phyloP scores from a whole-genome alignment of 1,139 yeast species.

The Pichia sp. region DNA sequence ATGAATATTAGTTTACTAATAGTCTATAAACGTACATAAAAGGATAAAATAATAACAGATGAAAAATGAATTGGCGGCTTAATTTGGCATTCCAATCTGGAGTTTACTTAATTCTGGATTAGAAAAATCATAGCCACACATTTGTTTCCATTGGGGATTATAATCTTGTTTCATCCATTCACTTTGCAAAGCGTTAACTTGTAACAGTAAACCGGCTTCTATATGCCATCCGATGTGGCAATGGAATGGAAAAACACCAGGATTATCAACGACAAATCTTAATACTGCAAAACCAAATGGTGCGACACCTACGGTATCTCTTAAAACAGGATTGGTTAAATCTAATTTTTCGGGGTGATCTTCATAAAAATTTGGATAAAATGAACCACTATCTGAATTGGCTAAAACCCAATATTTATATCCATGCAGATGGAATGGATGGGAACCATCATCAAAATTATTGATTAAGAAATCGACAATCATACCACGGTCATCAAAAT shows the following conservation, averaged over 20 bases:
- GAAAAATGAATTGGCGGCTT: neutral
- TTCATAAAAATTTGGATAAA: constrained; percentile 39
- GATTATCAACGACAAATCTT: constrained; percentile 74
- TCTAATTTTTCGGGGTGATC: constrained; percentile 35
- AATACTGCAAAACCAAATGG: constrained; percentile 59
- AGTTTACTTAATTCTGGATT: constrained; percentile 4
- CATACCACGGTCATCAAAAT: constrained; percentile 16
- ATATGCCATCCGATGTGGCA: constrained; percentile 95
- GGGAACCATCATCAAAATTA: constrained; percentile 63
- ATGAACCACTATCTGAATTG: constrained; percentile 26
- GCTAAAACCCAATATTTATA: constrained; percentile 42
- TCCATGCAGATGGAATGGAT: constrained; percentile 74
- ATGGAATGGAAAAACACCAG: constrained; percentile 92
- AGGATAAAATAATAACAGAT: neutral
- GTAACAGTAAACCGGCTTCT: constrained; percentile 59
- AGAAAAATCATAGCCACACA: constrained; percentile 16
- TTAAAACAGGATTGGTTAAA: constrained; percentile 44
- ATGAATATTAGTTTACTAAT: no score
- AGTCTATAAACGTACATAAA: no score
- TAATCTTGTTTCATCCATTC: constrained; percentile 11
- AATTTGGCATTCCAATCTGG: neutral
- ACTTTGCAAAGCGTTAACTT: constrained; percentile 16
- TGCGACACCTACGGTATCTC: constrained; percentile 65
- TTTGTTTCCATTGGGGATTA: constrained; percentile 10
- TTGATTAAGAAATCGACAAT: constrained; percentile 58